These are phyloP conservation scores for Rhododendron kiyosumense DNA, from an alignment of 148 eudicot genomes.

Conservation along the genomic window DNA sequence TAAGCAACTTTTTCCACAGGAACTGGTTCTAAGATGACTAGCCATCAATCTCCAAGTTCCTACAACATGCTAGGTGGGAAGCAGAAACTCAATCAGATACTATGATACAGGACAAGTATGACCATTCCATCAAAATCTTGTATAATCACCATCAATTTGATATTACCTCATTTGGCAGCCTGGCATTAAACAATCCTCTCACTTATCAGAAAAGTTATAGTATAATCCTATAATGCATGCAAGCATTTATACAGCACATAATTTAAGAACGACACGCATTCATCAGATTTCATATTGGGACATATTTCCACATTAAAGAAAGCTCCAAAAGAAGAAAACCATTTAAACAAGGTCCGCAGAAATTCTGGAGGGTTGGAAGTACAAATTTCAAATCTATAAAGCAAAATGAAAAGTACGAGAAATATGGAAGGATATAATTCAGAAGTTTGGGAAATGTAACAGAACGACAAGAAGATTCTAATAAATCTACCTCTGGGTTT, in stretches of 20 bases:
- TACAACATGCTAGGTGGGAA: not conserved
- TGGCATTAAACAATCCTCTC: not conserved
- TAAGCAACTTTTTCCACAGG: not conserved
- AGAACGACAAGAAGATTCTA: not conserved
- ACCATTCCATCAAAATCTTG: not conserved
- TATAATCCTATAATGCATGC: not conserved
- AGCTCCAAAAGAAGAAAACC: not conserved
- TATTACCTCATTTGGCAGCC: not conserved
- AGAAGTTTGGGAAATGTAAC: not conserved
- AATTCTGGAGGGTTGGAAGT: no score
- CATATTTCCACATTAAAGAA: not conserved
- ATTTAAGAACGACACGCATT: not conserved
- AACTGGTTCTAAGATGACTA: not conserved
- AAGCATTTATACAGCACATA: not conserved
- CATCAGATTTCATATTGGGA: not conserved
- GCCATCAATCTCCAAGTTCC: not conserved
- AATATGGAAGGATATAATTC: slow-evolving; percentile 2
- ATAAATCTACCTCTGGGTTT: slow-evolving; percentile 70
- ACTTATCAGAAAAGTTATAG: not conserved
- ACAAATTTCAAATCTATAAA: not conserved
- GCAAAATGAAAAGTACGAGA: not conserved
- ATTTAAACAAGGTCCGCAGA: not conserved
- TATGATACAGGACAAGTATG: not conserved
- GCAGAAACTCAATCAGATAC: not conserved
- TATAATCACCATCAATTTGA: not conserved